A percentile compares a stretch with the other conserved stretches of the same genome.
phyloP scores from a whole-genome alignment of 208 protist genomes.

The Leishmania gerbilli region DNA sequence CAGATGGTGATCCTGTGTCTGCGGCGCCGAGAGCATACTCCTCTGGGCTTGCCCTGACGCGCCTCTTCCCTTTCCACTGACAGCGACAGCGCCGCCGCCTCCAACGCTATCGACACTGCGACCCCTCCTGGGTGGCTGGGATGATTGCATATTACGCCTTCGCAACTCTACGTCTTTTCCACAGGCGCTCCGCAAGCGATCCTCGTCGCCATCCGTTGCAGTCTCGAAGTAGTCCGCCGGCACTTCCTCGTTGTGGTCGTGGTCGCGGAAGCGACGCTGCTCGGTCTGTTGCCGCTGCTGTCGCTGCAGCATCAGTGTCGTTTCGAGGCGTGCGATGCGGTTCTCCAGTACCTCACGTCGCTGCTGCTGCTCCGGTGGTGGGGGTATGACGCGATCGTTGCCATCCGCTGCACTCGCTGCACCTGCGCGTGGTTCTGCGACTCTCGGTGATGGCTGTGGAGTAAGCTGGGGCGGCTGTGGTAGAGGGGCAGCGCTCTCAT shows the following conservation, averaged over 20 bases:
- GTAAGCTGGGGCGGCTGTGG: neutral
- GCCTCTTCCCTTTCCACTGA: neutral
- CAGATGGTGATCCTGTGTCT: neutral
- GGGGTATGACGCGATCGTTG: neutral
- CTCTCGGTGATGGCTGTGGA: neutral
- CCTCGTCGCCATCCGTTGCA: neutral
- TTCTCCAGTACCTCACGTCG: slow-evolving; percentile 5
- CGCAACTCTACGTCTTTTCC: neutral
- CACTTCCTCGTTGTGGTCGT: neutral
- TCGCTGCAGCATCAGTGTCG: neutral
- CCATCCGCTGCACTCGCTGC: neutral
- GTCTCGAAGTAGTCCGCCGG: slow-evolving; percentile 3
- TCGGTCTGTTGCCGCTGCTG: neutral
- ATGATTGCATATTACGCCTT: neutral
- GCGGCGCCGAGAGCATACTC: neutral
- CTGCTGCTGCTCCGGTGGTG: slow-evolving; percentile 7
- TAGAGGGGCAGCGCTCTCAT: neutral
- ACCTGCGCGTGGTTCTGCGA: neutral
- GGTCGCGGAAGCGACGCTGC: neutral
- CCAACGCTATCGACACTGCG: neutral
- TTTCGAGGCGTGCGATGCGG: slow-evolving; percentile 13
- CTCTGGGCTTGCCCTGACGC: neutral
- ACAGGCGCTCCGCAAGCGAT: neutral
- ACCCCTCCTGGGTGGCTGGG: neutral
- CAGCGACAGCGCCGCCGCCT: neutral